Conservation (phyloP, 345 rosid species). For the Angophora floribunda region DNA sequence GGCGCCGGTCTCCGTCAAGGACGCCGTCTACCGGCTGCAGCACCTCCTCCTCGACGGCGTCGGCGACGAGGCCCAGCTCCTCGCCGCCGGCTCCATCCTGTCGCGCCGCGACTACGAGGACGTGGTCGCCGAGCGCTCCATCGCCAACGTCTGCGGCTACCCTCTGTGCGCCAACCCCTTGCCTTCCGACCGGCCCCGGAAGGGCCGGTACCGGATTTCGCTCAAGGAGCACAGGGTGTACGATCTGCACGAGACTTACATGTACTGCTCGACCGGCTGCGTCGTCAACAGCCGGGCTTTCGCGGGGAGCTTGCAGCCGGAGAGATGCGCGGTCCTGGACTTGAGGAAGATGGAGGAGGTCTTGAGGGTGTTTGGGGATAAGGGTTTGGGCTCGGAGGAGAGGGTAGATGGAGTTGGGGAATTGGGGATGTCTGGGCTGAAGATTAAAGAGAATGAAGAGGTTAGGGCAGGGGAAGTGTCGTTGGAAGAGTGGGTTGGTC, state of each 20-base stretch:
- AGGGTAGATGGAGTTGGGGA: conserved; percentile 20
- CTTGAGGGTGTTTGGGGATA: conserved; percentile 31
- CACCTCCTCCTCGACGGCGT: conserved; percentile 53
- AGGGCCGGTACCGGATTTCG: conserved; percentile 59
- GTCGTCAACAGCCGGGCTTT: conserved; percentile 48
- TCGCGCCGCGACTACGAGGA: conserved; percentile 65
- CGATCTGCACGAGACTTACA: conserved; percentile 40
- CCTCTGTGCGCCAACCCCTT: conserved; percentile 43
- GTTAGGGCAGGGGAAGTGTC: conserved; percentile 17
- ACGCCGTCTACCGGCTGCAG: conserved; percentile 57
- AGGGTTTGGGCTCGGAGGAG: conserved; percentile 5
- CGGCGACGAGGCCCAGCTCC: conserved; percentile 39
- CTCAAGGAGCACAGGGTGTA: conserved; percentile 69
- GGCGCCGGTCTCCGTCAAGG: conserved; percentile 21
- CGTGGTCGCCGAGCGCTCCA: conserved; percentile 60
- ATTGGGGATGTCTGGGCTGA: conserved; percentile 38
- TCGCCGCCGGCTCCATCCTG: conserved; percentile 50
- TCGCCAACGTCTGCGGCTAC: conserved; percentile 57
- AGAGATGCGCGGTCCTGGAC: conserved; percentile 38
- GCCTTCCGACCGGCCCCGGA: conserved; percentile 36
- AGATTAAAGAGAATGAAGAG: conserved; percentile 43
- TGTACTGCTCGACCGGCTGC: conserved; percentile 66
- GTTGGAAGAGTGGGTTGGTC: conserved; percentile 46
- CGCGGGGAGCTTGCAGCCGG: conserved; percentile 34
- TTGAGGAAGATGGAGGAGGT: conserved; percentile 30